Evolutionary conservation across 176 grass and related monocot genomes (phyloP).

Genomic region (Zea luxurians): DNA sequence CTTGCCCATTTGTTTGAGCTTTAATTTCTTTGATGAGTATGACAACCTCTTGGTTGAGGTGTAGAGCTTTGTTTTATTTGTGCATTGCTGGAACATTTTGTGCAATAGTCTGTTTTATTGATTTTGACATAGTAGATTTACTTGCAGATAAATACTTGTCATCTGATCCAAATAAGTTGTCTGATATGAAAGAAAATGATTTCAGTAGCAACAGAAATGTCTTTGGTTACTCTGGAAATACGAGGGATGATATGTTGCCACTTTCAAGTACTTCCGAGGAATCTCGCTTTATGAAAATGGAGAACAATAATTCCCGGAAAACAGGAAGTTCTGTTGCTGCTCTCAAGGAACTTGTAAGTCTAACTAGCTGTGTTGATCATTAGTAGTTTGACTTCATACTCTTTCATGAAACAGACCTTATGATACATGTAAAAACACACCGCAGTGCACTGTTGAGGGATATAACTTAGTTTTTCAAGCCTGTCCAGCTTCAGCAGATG

Average conservation of each 20-base stretch:
- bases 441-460: conserved; percentile 79
- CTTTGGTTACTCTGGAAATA: conserved; percentile 54
- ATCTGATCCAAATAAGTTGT: conserved; percentile 58
- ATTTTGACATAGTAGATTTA: conserved; percentile 33
- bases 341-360: conserved; percentile 90
- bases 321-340: conserved; percentile 58
- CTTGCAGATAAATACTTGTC: conserved; percentile 86
- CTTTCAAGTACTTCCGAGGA: conserved; percentile 74
- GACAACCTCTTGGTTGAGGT: background rate
- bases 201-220: conserved; percentile 52
- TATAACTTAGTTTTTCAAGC: conserved; percentile 78
- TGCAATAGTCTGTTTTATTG: background rate
- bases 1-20: conserved; percentile 40
- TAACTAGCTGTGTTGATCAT: conserved; percentile 3
- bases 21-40: conserved; percentile 36
- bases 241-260: conserved; percentile 54
- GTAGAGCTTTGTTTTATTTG: conserved; percentile 11
- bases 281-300: conserved; percentile 56
- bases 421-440: conserved; percentile 30
- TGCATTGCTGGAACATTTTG: background rate
- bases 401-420: conserved; percentile 16
- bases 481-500: conserved; percentile 45
- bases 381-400: background rate
- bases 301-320: conserved; percentile 44
- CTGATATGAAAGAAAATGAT: conserved; percentile 66